Percentiles rank a stretch among this genome's conserved stretches.
Evolutionary conservation across 2,329 filamentous ascomycete species (phyloP).

Genomic region (Pseudodiploospora longispora): DNA sequence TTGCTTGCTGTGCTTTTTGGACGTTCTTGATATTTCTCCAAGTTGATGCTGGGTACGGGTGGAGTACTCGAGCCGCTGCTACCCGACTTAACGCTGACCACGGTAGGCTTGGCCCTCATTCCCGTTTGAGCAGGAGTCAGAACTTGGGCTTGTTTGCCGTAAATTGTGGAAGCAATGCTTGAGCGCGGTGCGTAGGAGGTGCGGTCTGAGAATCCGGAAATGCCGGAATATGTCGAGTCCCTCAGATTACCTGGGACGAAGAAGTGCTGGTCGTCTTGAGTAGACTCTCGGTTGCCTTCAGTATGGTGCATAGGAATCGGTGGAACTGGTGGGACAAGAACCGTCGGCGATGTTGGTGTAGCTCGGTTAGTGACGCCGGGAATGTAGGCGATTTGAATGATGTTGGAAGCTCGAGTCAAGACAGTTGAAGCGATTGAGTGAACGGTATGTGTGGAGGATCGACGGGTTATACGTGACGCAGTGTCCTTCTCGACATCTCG

Average conservation of each 20-base stretch:
- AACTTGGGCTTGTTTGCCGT: constrained; percentile 82
- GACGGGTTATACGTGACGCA: constrained; percentile 34
- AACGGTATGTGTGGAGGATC: constrained; percentile 77
- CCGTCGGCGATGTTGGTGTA: constrained; percentile 68
- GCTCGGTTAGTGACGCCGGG: constrained; percentile 93
- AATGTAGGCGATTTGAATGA: constrained; percentile 99
- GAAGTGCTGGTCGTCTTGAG: constrained; percentile 75
- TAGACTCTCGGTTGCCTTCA: constrained; percentile 33
- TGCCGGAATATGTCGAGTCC: constrained; percentile 81
- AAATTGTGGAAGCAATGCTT: constrained; percentile 87
- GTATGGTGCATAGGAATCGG: constrained; percentile 70
- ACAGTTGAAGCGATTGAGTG: constrained; percentile 92
- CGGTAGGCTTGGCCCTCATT: constrained; percentile 78
- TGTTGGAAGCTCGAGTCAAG: constrained; percentile 91
- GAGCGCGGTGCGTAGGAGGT: constrained; percentile 55
- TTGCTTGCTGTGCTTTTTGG: constrained; percentile 49
- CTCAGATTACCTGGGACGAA: constrained; percentile 86
- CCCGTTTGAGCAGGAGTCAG: constrained; percentile 77
- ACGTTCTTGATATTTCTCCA: constrained; percentile 45
- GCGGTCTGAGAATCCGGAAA: constrained; percentile 55
- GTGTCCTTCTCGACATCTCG: constrained; percentile 39
- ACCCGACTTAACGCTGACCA: constrained; percentile 82
- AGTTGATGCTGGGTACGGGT: constrained; percentile 66
- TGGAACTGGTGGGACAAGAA: constrained; percentile 85
- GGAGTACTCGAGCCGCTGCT: constrained; percentile 52